Evolutionary conservation across 225 moss, liverwort and hornwort species (phyloP).

Genomic region (Neckera pumila): DNA sequence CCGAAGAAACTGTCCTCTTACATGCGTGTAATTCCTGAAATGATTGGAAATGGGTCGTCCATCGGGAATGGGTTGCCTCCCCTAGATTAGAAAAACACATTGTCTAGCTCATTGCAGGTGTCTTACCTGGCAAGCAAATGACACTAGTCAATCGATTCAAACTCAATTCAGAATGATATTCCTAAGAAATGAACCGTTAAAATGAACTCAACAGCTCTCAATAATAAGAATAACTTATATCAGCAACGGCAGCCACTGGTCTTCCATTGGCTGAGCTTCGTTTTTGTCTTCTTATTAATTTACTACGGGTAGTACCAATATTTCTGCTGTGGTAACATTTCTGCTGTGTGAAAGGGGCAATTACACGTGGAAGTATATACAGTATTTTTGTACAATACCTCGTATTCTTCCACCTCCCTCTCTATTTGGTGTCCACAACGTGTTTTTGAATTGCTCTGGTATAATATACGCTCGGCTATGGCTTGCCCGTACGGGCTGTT

Average conservation of each 20-base stretch:
- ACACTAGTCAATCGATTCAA: neutral
- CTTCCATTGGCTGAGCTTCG: neutral
- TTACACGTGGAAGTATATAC: neutral
- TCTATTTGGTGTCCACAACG: neutral
- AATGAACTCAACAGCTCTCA: neutral
- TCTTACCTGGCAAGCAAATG: neutral
- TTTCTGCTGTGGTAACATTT: neutral
- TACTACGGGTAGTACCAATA: neutral
- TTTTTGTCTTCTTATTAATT: neutral
- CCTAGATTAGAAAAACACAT: too few relatives aligned
- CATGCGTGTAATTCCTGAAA: too few relatives aligned
- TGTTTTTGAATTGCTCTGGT: neutral
- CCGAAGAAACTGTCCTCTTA: too few relatives aligned
- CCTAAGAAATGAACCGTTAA: neutral
- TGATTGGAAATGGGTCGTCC: too few relatives aligned
- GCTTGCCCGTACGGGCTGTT: neutral
- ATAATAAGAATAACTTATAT: neutral
- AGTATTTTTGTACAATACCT: rapidly evolving
- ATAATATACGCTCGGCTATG: neutral
- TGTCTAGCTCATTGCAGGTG: too few relatives aligned
- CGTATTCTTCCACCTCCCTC: constrained; percentile 8
- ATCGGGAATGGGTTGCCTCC: too few relatives aligned
- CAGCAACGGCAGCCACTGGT: neutral
- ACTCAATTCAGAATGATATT: neutral
- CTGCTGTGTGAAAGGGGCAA: neutral